Percentiles rank a stretch among this genome's conserved stretches.
phyloP scores from a whole-genome alignment of 1,139 yeast genomes.

The Hanseniaspora sp. region DNA sequence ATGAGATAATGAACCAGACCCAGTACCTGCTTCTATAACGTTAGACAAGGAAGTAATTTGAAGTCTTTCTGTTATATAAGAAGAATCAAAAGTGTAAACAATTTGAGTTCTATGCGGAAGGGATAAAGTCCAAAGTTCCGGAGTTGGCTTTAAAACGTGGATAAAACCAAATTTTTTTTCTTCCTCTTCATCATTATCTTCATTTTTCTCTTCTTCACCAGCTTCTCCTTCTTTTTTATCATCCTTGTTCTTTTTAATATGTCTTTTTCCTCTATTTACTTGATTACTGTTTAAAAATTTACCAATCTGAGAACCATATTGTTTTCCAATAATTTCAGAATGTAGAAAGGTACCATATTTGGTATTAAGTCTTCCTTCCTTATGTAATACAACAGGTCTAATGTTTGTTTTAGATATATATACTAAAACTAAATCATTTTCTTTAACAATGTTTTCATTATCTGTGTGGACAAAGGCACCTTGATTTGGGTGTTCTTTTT shows the following conservation, averaged over 20 bases:
- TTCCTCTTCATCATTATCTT: constrained; percentile 2
- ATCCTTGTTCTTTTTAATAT: constrained; percentile 31
- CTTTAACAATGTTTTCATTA: constrained; percentile 39
- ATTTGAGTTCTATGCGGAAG: constrained; percentile 96
- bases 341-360: constrained; percentile 85
- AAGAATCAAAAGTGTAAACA: constrained; percentile 90
- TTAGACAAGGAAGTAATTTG: constrained; percentile 61
- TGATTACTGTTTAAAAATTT: constrained; percentile 18
- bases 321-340: constrained; percentile 65
- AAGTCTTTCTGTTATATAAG: constrained; percentile 75
- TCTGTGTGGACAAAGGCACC: constrained; percentile 31
- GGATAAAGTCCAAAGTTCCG: constrained; percentile 91
- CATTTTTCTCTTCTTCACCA: neutral
- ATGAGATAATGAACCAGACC: constrained; percentile 92
- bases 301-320: constrained; percentile 77
- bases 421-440: constrained; percentile 76
- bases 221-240: neutral
- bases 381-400: constrained; percentile 57
- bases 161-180: constrained; percentile 54
- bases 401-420: constrained; percentile 72
- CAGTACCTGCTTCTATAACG: constrained; percentile 96
- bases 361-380: constrained; percentile 59
- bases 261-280: constrained; percentile 31
- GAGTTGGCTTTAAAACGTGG: constrained; percentile 79
- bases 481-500: constrained; percentile 27